Base-by-base conservation (phyloP, 1,284 basidiomycete genomes). In the Golubevia sp. region DNA sequence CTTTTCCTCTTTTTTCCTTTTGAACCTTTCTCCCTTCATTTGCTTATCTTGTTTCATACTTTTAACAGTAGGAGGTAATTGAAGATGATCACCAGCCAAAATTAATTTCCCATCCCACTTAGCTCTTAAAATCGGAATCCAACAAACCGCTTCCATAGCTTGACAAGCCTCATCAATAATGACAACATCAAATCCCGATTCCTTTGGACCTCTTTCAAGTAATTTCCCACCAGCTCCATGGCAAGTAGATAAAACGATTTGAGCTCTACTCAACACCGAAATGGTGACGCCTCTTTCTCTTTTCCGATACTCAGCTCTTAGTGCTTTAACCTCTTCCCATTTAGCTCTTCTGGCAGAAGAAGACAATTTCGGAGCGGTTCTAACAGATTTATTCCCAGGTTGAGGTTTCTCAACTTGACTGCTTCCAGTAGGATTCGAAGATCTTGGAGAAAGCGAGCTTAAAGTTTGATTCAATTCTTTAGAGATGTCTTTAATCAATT, bases 111-210 rank as follows among this genome's bases (percentile, higher is more conserved):
- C 77, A 1, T 66, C 63, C 24, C 67, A 23, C 13, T 20, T n/a
- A 44, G 55, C 62, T n/a, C 48, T 51, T 2, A 77, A 27, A 8
- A 80, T 70, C 2, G 79, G 70, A 20, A 74, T 74, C 78, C 79
- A 82, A 56, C 78, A 79, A 1, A 68, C 63, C 5, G 77, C 62
- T 51, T 82, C 80, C 21, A 80, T 58, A 8, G 80, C 80, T 60
- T 83, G 80, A 54, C 77, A 79, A 15, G 79, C 80, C 58, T 83
- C 80, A 50, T 83, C 80, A 49, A 83, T 71, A 2, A 83, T 65
- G 23, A 81, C 67, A 55, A 68, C 68, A 62, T 83, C 80, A 49
- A 73, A 83, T 26, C 53, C 59, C 3, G 18, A 21, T 8, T 26
- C 25, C 7, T 61, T 25, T 24, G 50, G 34, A 25, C 48, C 30